These are phyloP conservation scores for Didymella lethalis DNA, from an alignment of 2,329 filamentous ascomycete species.

Conservation along the genomic window DNA sequence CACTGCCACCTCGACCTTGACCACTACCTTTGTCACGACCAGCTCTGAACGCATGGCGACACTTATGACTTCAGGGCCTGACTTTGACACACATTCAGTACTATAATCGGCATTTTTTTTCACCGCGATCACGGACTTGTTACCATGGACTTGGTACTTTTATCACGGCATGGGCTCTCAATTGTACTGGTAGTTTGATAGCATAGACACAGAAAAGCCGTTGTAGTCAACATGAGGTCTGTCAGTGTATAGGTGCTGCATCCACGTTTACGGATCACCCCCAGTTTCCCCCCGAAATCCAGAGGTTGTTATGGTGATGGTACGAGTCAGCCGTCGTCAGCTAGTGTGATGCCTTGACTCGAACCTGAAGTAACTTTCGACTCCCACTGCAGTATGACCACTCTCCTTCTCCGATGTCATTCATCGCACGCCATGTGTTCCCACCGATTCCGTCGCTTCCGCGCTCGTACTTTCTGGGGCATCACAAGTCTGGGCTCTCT, in stretches of 20 bases:
- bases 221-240: background rate
- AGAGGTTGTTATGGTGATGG: background rate
- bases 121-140: too few species aligned
- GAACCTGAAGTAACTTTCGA: conserved; percentile 3
- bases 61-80: background rate
- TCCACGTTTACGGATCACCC: background rate
- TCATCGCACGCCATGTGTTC: conserved; percentile 78
- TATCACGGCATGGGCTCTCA: background rate
- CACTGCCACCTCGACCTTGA: background rate
- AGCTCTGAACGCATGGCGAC: background rate
- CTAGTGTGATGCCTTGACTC: conserved; percentile 2
- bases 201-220: conserved; percentile 13
- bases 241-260: background rate
- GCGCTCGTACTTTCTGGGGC: conserved; percentile 92
- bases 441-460: conserved; percentile 77
- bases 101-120: background rate
- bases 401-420: conserved; percentile 41
- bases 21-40: conserved; percentile 3
- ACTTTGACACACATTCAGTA: background rate
- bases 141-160: background rate
- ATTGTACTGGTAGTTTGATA: conserved; percentile 16
- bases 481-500: conserved; percentile 81
- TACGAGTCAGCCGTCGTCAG: conserved; percentile 21
- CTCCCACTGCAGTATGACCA: conserved; percentile 5
- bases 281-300: background rate